Conservation (phyloP, 2,329 filamentous ascomycete genomes). For the Aureobasidium sp. region DNA sequence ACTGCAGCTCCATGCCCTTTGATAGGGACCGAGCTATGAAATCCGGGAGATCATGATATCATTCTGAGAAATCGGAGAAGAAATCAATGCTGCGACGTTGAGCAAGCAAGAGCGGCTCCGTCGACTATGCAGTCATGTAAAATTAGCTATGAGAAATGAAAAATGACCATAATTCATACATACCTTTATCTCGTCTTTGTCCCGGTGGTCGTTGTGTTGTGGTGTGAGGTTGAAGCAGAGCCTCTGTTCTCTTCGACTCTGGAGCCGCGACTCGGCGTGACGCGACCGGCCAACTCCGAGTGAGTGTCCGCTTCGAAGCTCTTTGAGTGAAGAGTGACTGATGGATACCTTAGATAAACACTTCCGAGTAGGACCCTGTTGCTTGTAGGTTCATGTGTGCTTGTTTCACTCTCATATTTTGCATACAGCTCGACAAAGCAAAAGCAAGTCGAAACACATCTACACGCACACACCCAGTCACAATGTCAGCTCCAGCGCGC, state of each 20-base stretch:
- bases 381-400: background rate
- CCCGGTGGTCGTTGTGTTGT: background rate
- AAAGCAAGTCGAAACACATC: background rate
- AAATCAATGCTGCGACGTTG: background rate
- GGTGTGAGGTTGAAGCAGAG: background rate
- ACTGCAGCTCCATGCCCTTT: background rate
- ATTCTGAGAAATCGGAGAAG: background rate
- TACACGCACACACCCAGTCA: background rate
- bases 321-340: background rate
- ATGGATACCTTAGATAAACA: background rate
- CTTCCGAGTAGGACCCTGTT: background rate
- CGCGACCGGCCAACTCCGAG: background rate
- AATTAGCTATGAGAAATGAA: slow-evolving; percentile 10
- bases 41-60: background rate
- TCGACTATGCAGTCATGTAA: background rate
- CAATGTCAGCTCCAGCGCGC: slow-evolving; percentile 17
- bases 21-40: slow-evolving; percentile 4
- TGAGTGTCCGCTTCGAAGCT: background rate
- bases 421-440: background rate
- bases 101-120: slow-evolving; percentile 7
- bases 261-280: background rate
- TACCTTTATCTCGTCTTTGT: background rate
- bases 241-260: background rate
- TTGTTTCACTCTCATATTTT: too few species aligned
- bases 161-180: background rate